Conservation (phyloP, 495 filamentous ascomycete species). For the Penicillium mononematosum region DNA sequence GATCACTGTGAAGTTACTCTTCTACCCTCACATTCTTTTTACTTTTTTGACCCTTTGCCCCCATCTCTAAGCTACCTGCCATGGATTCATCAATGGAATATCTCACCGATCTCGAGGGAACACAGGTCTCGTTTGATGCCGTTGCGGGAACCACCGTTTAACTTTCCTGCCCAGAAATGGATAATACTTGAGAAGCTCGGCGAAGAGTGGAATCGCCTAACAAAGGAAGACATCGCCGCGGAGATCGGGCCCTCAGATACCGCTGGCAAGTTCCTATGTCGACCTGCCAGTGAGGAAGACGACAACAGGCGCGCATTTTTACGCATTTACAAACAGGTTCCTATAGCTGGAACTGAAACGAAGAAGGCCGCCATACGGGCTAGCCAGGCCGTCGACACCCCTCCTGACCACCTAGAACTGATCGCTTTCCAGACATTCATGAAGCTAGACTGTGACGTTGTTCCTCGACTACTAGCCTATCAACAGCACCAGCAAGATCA, state of each 20-base stretch:
- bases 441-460: constrained; percentile 6
- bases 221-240: constrained; percentile 8
- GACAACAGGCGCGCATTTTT: constrained; percentile 8
- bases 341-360: constrained; percentile 8
- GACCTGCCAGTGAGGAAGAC: constrained; percentile 5
- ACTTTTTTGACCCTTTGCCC: not conserved
- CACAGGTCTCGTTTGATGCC: constrained; percentile 8
- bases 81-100: constrained; percentile 12
- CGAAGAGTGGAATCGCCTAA: constrained; percentile 1
- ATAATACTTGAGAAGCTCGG: constrained; percentile 13
- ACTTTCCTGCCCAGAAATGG: constrained; percentile 11
- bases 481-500: constrained; percentile 9
- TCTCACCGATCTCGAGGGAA: constrained; percentile 10
- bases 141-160: constrained; percentile 9
- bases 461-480: constrained; percentile 7
- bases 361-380: constrained; percentile 4
- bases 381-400: constrained; percentile 8
- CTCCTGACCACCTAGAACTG: constrained; percentile 7
- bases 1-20: constrained; percentile 7
- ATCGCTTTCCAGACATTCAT: constrained; percentile 1
- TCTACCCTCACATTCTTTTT: constrained; percentile 4
- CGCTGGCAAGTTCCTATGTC: constrained; percentile 7
- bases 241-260: constrained; percentile 7
- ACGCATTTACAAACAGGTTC: constrained; percentile 10
- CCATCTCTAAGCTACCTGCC: constrained; percentile 13